A percentile compares a stretch with the other conserved stretches of the same genome.
phyloP scores from a whole-genome alignment of 305 asterid genomes.

The Solanum chacoense region DNA sequence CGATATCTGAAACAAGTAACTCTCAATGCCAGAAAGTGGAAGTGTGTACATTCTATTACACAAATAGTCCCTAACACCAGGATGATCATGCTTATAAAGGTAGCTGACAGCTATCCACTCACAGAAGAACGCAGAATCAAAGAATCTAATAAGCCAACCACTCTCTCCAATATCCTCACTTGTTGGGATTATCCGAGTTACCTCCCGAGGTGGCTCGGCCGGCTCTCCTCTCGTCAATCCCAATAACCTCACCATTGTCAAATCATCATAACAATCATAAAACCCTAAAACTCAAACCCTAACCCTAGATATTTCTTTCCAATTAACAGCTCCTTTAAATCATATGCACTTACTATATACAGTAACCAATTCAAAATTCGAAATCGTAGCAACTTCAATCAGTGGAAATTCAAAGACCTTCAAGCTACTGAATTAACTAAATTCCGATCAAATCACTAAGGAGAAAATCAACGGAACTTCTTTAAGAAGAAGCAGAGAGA shows the following conservation, averaged over 20 bases:
- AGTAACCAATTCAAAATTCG: background rate
- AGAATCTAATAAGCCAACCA: conserved; percentile 84
- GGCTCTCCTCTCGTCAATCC: conserved; percentile 65
- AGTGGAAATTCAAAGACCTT: background rate
- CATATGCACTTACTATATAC: background rate
- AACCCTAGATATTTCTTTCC: background rate
- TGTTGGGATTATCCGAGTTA: conserved; percentile 74
- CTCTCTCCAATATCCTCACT: conserved; percentile 74
- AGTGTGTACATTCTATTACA: conserved; percentile 89
- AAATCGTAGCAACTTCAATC: background rate
- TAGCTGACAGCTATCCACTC: conserved; percentile 97
- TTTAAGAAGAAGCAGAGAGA: background rate
- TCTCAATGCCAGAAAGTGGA: conserved; percentile 74
- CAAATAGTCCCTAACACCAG: conserved; percentile 81
- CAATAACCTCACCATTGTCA: conserved; percentile 68
- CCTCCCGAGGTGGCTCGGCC: conserved; percentile 78
- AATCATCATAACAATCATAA: conserved; percentile 34
- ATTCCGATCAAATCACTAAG: background rate
- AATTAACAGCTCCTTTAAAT: background rate
- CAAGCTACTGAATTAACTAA: background rate
- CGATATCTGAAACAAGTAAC: conserved; percentile 84
- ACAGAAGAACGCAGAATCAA: conserved; percentile 77
- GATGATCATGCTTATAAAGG: conserved; percentile 82
- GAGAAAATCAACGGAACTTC: background rate
- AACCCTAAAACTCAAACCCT: conserved; percentile 30